Percentiles rank a stretch among this genome's conserved stretches.
phyloP scores from a whole-genome alignment of 73 alveolate species.

The Tetrahymena elliotti region DNA sequence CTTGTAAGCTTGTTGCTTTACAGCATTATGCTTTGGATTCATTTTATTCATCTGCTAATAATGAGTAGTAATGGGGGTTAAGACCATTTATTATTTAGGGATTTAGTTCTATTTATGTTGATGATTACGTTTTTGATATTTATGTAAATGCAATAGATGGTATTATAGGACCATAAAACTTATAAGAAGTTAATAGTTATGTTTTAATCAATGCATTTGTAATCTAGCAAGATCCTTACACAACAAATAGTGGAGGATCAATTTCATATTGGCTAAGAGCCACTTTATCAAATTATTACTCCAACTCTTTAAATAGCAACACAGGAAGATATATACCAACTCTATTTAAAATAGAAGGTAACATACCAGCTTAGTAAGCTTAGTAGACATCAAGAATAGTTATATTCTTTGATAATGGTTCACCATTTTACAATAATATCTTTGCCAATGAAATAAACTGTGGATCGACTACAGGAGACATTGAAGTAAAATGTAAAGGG shows the following conservation, averaged over 20 bases:
- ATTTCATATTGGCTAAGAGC: background rate
- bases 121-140: background rate
- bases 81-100: background rate
- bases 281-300: background rate
- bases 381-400: background rate
- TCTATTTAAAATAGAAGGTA: background rate
- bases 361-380: background rate
- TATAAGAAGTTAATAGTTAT: background rate
- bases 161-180: background rate
- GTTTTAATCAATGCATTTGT: background rate
- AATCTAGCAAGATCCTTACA: background rate
- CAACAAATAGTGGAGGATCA: background rate
- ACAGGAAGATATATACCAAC: background rate
- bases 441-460: background rate
- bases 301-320: background rate
- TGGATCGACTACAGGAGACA: background rate
- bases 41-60: background rate
- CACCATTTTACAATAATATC: background rate
- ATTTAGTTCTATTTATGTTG: background rate
- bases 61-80: background rate
- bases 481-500: background rate
- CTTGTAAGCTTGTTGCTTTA: background rate
- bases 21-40: background rate
- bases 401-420: background rate
- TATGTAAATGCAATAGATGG: background rate